Evolutionary conservation across 192 early-diverging fungal genomes (phyloP).

Genomic region (Coemansia sp.): DNA sequence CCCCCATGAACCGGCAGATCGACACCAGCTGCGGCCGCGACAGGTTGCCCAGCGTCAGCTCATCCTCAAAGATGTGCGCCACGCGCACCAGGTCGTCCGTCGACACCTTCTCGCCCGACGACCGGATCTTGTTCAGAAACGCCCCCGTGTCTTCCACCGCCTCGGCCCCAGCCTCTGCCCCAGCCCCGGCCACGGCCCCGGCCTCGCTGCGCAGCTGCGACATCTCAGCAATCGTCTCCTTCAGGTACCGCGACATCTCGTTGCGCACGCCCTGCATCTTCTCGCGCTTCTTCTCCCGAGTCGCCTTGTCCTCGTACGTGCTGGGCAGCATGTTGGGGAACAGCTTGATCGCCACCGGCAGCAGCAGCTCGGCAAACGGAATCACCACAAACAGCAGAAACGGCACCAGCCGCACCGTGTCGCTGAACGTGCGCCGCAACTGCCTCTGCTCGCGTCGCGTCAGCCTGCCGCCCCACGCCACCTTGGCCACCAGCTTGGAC

Average conservation of each 20-base stretch:
- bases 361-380: constrained; percentile 91
- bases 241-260: constrained; percentile 92
- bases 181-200: constrained; percentile 6
- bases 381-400: constrained; percentile 88
- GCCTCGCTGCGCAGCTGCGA: constrained; percentile 36
- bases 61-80: constrained; percentile 88
- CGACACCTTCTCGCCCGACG: constrained; percentile 73
- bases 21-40: constrained; percentile 90
- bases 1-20: constrained; percentile 92
- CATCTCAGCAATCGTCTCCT: constrained; percentile 90
- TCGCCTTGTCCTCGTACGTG: constrained; percentile 85
- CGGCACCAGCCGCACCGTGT: constrained; percentile 83
- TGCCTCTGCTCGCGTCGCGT: constrained; percentile 84
- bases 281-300: constrained; percentile 87
- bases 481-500: constrained; percentile 64
- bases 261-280: constrained; percentile 88
- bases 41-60: constrained; percentile 87
- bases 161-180: constrained; percentile 26
- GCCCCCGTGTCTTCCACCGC: constrained; percentile 25
- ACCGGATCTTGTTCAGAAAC: constrained; percentile 61
- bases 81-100: constrained; percentile 79
- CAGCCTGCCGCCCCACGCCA: constrained; percentile 71
- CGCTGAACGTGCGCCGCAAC: constrained; percentile 80
- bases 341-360: constrained; percentile 85
- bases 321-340: constrained; percentile 97